These are phyloP conservation scores for Brasilioporus rufonigricans DNA, from an alignment of 768 basidiomycete species.

Conservation along the genomic window DNA sequence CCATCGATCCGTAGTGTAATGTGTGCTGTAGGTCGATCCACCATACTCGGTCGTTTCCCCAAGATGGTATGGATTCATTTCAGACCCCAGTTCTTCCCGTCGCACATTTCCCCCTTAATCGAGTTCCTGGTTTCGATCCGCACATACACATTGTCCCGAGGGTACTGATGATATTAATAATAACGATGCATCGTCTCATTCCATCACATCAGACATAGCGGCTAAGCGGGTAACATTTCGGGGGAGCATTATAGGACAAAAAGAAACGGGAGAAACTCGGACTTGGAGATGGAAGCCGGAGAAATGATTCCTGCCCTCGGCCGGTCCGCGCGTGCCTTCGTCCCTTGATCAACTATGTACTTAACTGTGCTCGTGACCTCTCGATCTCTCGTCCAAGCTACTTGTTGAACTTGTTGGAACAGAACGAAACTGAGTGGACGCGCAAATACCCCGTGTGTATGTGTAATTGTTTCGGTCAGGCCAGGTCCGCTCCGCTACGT, in stretches of 20 bases:
- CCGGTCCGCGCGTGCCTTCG: neutral
- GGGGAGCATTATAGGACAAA: neutral
- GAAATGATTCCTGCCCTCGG: neutral
- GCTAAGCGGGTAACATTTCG: neutral
- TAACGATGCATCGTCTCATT: neutral
- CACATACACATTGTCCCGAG: neutral
- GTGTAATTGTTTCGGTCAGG: neutral
- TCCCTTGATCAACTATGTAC: neutral
- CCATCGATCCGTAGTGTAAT: neutral
- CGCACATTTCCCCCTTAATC: neutral
- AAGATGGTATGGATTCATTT: constrained; percentile 2
- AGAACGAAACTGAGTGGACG: neutral
- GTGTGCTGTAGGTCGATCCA: neutral
- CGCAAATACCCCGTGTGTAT: too few relatives aligned
- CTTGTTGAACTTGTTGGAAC: neutral
- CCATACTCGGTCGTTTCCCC: neutral
- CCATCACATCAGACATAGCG: neutral
- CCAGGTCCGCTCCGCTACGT: neutral
- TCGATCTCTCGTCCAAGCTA: neutral
- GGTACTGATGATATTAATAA: neutral
- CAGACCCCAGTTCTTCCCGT: neutral
- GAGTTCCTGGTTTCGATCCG: neutral
- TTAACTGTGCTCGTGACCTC: neutral
- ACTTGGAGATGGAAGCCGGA: neutral
- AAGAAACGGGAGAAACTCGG: neutral